These are phyloP conservation scores for Pyrrhoderma lamaoense DNA, from an alignment of 1,284 basidiomycete species.

Conservation along the genomic window DNA sequence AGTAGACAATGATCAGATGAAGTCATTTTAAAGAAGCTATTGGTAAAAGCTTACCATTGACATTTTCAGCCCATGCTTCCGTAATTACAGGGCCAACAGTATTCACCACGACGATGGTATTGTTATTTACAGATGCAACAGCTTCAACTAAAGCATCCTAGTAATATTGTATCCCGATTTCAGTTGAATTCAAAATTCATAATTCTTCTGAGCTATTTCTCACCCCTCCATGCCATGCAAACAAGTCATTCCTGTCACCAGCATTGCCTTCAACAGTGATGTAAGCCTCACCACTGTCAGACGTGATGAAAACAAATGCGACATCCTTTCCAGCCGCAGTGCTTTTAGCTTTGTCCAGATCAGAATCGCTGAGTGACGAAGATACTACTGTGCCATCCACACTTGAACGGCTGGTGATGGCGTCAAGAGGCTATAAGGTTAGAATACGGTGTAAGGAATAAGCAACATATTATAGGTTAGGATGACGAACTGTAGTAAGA, in stretches of 20 bases:
- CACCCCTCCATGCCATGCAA: conserved; percentile 56
- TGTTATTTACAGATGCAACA: conserved; percentile 47
- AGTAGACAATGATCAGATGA: not conserved
- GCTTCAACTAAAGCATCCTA: conserved; percentile 49
- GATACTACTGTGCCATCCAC: conserved; percentile 38
- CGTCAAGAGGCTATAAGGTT: conserved; percentile 37
- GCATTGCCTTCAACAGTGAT: conserved; percentile 52
- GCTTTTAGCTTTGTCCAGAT: conserved; percentile 37
- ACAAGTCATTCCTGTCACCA: conserved; percentile 69
- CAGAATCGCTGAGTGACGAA: conserved; percentile 51
- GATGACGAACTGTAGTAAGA: conserved; percentile 24
- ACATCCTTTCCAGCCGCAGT: conserved; percentile 48
- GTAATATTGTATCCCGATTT: conserved; percentile 20
- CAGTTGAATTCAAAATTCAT: no score
- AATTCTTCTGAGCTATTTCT: conserved; percentile 4
- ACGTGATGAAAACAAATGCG: conserved; percentile 60
- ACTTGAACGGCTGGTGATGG: conserved; percentile 36
- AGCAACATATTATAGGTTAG: not conserved
- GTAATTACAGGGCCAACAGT: conserved; percentile 63
- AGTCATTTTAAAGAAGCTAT: not conserved
- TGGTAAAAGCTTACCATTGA: conserved; percentile 41
- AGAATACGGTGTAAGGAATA: not conserved
- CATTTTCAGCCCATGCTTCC: conserved; percentile 59
- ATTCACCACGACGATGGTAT: conserved; percentile 72
- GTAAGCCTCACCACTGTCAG: conserved; percentile 41